These are phyloP conservation scores for Rhizopus stolonifer DNA, from an alignment of 371 early-diverging fungal genomes.

Conservation along the genomic window DNA sequence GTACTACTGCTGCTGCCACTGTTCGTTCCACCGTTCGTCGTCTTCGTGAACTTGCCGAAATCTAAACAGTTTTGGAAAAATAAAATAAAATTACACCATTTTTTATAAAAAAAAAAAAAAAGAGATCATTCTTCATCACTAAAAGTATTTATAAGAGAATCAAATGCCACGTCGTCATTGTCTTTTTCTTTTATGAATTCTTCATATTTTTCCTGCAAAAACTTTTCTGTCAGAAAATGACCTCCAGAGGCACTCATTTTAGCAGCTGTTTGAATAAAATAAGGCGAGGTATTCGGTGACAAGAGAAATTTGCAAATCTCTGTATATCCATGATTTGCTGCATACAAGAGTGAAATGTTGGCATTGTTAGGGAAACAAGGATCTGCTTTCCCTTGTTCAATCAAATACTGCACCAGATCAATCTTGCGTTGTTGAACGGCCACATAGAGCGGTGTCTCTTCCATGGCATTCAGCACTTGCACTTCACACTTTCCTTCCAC, in stretches of 20 bases:
- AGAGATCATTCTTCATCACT: conserved; percentile 37
- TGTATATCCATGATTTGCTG: conserved; percentile 51
- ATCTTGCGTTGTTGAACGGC: conserved; percentile 54
- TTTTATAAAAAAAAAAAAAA: conserved; percentile 11
- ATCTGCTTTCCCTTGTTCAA: conserved; percentile 40
- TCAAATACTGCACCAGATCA: conserved; percentile 39
- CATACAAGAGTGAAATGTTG: conserved; percentile 46
- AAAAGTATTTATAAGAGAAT: conserved; percentile 33
- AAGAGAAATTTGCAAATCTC: conserved; percentile 43
- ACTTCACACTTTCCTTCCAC: conserved; percentile 29
- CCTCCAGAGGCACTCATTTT: conserved; percentile 33
- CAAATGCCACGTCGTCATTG: conserved; percentile 21
- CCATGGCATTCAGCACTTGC: conserved; percentile 39
- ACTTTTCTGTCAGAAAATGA: conserved; percentile 16
- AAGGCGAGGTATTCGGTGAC: conserved; percentile 29
- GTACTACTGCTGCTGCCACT: conserved; percentile 92
- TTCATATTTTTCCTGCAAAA: conserved; percentile 13
- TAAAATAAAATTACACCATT: conserved; percentile 11
- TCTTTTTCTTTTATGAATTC: background rate
- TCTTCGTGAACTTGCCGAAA: conserved; percentile 95
- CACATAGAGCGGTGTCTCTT: conserved; percentile 45
- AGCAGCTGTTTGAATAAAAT: conserved; percentile 31
- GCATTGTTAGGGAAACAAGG: conserved; percentile 27
- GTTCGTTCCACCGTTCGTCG: conserved; percentile 96
- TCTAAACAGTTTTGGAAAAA: conserved; percentile 55